A percentile compares a stretch with the other conserved stretches of the same genome.
phyloP scores from a whole-genome alignment of 2,329 filamentous ascomycete species.

The Fusarium acutatum region DNA sequence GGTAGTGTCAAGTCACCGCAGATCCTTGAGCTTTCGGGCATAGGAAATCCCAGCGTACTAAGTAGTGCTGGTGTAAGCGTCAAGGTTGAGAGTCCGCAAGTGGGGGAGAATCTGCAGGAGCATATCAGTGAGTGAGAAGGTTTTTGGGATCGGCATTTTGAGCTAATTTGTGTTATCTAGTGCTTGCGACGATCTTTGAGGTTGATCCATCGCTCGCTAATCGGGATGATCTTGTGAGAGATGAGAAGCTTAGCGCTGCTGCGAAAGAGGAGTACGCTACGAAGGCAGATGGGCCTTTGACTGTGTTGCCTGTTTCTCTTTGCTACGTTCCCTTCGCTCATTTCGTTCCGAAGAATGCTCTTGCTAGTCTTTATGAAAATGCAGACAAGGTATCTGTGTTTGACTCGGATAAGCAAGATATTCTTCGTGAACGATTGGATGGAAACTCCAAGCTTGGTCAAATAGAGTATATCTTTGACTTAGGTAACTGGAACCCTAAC shows the following conservation, averaged over 20 bases:
- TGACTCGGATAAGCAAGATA: slow-evolving; percentile 38
- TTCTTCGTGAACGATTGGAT: slow-evolving; percentile 47
- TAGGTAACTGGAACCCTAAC: slow-evolving; percentile 56
- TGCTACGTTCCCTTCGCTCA: slow-evolving; percentile 53
- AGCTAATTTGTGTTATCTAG: slow-evolving; percentile 40
- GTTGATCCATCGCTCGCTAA: slow-evolving; percentile 53
- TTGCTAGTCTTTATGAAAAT: slow-evolving; percentile 34
- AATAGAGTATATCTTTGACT: slow-evolving; percentile 59
- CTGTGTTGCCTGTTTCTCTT: slow-evolving; percentile 52
- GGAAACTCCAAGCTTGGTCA: slow-evolving; percentile 50
- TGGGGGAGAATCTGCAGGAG: slow-evolving; percentile 60
- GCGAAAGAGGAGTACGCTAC: slow-evolving; percentile 47
- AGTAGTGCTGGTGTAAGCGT: slow-evolving; percentile 48
- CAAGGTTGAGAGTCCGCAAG: slow-evolving; percentile 53
- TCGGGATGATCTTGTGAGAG: slow-evolving; percentile 50
- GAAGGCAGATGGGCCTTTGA: slow-evolving; percentile 47
- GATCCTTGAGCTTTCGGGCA: slow-evolving; percentile 68
- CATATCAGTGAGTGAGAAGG: slow-evolving; percentile 46
- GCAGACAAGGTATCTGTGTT: slow-evolving; percentile 32
- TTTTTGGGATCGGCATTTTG: not conserved
- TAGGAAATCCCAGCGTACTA: slow-evolving; percentile 57
- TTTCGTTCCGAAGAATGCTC: slow-evolving; percentile 38
- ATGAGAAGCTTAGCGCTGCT: slow-evolving; percentile 40
- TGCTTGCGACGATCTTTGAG: slow-evolving; percentile 55
- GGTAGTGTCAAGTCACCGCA: slow-evolving; percentile 66